Evolutionary conservation across 306 rosid species (phyloP).

Genomic region (Glycyrrhiza uralensis): DNA sequence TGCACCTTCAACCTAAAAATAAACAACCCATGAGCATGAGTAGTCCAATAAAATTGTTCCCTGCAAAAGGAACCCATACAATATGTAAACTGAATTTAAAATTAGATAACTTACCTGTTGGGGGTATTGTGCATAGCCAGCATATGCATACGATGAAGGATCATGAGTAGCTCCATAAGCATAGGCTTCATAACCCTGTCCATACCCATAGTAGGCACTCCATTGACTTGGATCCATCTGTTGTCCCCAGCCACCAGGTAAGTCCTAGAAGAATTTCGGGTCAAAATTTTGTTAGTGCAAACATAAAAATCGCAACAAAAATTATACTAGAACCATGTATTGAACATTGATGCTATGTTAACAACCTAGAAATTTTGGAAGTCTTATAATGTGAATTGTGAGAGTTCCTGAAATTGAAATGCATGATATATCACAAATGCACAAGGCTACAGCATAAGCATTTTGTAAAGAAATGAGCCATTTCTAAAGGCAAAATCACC

Average conservation of each 20-base stretch:
- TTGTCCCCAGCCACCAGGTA: constrained; percentile 67
- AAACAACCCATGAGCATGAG: background rate
- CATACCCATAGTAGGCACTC: constrained; percentile 79
- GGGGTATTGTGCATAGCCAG: constrained; percentile 76
- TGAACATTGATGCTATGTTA: background rate
- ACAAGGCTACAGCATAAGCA: background rate
- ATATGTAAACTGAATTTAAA: background rate
- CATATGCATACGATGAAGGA: constrained; percentile 71
- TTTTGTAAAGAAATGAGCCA: background rate
- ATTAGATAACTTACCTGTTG: constrained; percentile 54
- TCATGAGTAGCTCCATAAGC: constrained; percentile 76
- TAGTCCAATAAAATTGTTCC: background rate
- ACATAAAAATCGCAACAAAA: background rate
- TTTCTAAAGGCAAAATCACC: constrained; percentile 46
- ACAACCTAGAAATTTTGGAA: constrained; percentile 6
- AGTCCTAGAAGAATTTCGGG: constrained; percentile 45
- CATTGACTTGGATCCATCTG: constrained; percentile 84
- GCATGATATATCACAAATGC: constrained; percentile 1
- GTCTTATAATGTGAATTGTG: background rate
- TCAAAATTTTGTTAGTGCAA: constrained; percentile 3
- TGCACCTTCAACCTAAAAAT: constrained; percentile 76
- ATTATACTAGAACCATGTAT: background rate
- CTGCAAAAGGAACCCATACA: background rate
- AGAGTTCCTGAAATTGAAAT: constrained; percentile 6
- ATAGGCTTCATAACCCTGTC: constrained; percentile 86